Evolutionary conservation across 108 stramenopile genomes (phyloP).

Genomic region (Aureococcus anophagefferens): DNA sequence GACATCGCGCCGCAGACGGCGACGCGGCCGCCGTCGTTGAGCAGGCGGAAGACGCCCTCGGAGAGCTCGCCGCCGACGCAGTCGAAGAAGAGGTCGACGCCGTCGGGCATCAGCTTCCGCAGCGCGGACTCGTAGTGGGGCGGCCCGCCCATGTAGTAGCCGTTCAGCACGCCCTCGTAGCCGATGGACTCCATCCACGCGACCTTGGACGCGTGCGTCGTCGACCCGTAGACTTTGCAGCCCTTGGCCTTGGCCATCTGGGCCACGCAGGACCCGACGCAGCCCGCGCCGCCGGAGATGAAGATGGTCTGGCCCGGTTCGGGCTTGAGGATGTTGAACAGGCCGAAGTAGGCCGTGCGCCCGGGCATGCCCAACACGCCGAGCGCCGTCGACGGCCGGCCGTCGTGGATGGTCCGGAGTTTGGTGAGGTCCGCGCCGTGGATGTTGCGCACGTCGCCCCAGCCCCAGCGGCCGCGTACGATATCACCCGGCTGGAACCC

Average conservation of each 20-base stretch:
- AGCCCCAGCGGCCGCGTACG: too few relatives aligned
- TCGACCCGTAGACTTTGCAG: constrained; percentile 6
- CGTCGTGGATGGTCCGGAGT: too few relatives aligned
- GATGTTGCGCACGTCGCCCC: too few relatives aligned
- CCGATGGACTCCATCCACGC: constrained; percentile 8
- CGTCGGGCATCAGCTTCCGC: neutral
- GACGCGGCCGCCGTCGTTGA: constrained; percentile 5
- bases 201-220: constrained; percentile 10
- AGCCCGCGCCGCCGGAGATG: constrained; percentile 8
- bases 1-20: constrained; percentile 15
- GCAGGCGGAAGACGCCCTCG: constrained; percentile 2
- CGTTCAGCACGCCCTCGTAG: constrained; percentile 14
- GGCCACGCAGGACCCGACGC: constrained; percentile 16
- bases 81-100: constrained; percentile 22
- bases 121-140: neutral
- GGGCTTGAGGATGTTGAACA: constrained; percentile 13
- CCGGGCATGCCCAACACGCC: constrained; percentile 26
- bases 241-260: constrained; percentile 16
- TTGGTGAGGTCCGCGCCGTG: too few relatives aligned
- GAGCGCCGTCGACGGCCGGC: too few relatives aligned
- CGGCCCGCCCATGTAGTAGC: neutral
- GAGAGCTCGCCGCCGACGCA: constrained; percentile 18
- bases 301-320: constrained; percentile 20
- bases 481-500: too few relatives aligned
- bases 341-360: constrained; percentile 13